Conservation (phyloP, 2,329 filamentous ascomycete genomes). For the Blumeriella jaapii region DNA sequence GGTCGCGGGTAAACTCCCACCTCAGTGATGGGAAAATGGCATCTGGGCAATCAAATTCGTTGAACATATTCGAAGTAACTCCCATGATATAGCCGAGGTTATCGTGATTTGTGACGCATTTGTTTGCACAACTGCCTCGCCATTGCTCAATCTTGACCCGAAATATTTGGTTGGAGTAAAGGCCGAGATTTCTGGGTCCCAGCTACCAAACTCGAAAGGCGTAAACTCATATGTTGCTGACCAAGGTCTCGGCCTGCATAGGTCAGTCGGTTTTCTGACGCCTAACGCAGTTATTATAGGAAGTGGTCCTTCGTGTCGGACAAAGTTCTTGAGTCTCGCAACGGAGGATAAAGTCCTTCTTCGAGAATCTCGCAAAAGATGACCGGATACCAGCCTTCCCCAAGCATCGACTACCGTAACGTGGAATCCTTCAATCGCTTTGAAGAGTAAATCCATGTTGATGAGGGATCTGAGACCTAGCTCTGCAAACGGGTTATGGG, state of each 20-base stretch:
- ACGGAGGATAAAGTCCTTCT: conserved; percentile 18
- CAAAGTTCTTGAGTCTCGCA: conserved; percentile 30
- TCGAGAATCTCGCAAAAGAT: conserved; percentile 17
- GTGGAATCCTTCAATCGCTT: conserved; percentile 24
- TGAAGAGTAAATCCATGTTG: conserved; percentile 14
- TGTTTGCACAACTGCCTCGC: conserved; percentile 29
- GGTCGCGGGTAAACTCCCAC: background rate
- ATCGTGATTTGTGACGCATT: conserved; percentile 37
- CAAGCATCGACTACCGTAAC: conserved; percentile 19
- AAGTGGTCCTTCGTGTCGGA: conserved; percentile 30
- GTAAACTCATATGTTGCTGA: conserved; percentile 54
- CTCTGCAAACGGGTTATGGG: conserved; percentile 27
- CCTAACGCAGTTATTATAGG: conserved; percentile 34
- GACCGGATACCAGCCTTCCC: conserved; percentile 17
- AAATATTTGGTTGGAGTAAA: conserved; percentile 50
- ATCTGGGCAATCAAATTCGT: conserved; percentile 3
- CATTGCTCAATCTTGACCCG: conserved; percentile 44
- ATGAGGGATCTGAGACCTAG: conserved; percentile 21
- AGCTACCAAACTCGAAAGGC: conserved; percentile 55
- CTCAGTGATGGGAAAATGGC: background rate
- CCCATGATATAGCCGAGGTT: conserved; percentile 37
- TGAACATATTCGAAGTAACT: conserved; percentile 34
- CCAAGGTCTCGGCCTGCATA: conserved; percentile 33
- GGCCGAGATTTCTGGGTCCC: conserved; percentile 46
- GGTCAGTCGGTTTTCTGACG: conserved; percentile 27